Evolutionary conservation across 2,329 filamentous ascomycete genomes (phyloP).

Genomic region (Stachybotrys chlorohalonatus): DNA sequence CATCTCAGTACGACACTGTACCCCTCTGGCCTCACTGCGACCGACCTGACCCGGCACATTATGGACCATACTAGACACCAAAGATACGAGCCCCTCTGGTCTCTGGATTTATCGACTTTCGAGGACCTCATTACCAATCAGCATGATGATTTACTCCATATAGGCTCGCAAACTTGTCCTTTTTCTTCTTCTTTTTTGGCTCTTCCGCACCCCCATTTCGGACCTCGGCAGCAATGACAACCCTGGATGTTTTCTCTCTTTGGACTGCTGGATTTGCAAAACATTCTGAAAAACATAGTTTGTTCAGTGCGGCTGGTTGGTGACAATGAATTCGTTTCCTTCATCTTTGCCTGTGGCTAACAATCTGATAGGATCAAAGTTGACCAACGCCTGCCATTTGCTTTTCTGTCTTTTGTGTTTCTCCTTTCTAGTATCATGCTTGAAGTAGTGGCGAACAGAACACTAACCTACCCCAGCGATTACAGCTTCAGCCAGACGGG

Average conservation of each 20-base stretch:
- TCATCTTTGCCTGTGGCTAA: constrained; percentile 11
- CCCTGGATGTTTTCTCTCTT: constrained; percentile 1
- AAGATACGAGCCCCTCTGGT: not conserved
- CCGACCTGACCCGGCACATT: not conserved
- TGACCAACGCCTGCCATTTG: constrained; percentile 30
- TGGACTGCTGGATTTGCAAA: constrained; percentile 2
- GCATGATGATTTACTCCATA: too few relatives aligned
- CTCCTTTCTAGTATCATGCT: constrained; percentile 20
- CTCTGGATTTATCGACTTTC: not conserved
- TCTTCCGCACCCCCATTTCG: not conserved
- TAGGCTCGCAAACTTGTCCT: too few relatives aligned
- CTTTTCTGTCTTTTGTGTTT: constrained; percentile 17
- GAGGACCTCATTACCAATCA: too few relatives aligned
- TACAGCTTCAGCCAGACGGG: constrained; percentile 46
- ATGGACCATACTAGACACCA: not conserved
- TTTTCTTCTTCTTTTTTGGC: not conserved
- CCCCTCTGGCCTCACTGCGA: not conserved
- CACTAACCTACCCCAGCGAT: constrained; percentile 49
- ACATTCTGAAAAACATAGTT: not conserved
- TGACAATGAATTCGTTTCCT: constrained; percentile 11
- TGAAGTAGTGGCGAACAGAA: constrained; percentile 37
- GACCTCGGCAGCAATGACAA: not conserved
- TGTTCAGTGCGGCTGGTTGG: constrained; percentile 15
- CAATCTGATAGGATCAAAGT: constrained; percentile 43
- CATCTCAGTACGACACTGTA: not conserved